phyloP scores from a whole-genome alignment of 1,284 basidiomycete species.

The Cryptococcus sp. region DNA sequence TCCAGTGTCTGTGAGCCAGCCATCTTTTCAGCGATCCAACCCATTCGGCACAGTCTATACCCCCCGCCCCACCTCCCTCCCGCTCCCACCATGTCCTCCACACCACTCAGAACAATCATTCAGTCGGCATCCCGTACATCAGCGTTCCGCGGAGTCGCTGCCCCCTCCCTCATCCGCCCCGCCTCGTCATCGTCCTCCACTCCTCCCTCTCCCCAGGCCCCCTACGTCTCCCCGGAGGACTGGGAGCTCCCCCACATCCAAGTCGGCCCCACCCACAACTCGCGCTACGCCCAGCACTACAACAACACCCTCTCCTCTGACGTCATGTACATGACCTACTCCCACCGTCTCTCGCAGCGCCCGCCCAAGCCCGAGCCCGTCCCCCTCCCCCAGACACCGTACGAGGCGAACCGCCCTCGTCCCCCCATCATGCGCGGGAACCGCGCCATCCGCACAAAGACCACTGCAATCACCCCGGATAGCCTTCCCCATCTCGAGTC shows the following conservation, averaged over 20 bases:
- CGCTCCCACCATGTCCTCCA: slow-evolving; percentile 2
- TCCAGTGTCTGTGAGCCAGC: no score
- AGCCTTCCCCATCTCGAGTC: slow-evolving; percentile 74
- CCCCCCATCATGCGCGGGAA: slow-evolving; percentile 42
- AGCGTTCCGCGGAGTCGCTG: not conserved
- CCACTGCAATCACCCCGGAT: slow-evolving; percentile 57
- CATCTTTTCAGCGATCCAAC: not conserved
- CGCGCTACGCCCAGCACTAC: slow-evolving; percentile 82
- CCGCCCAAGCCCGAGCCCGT: slow-evolving; percentile 23
- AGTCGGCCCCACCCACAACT: slow-evolving; percentile 62
- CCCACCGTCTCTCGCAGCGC: slow-evolving; percentile 57
- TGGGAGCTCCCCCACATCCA: slow-evolving; percentile 40
- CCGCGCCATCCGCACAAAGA: slow-evolving; percentile 42
- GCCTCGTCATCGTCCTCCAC: slow-evolving; percentile 15
- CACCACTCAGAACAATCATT: slow-evolving; percentile 8
- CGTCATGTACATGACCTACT: slow-evolving; percentile 93
- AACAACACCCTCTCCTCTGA: slow-evolving; percentile 75
- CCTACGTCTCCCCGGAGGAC: slow-evolving; percentile 8
- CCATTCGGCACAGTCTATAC: not conserved
- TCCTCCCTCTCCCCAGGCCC: not conserved
- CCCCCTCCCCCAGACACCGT: slow-evolving; percentile 39
- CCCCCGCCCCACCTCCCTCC: not conserved
- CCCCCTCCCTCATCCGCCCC: slow-evolving; percentile 5
- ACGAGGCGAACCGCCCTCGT: slow-evolving; percentile 48
- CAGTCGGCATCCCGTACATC: slow-evolving; percentile 7